These are phyloP conservation scores for Cylindrotheca fusiformis DNA, from an alignment of 108 stramenopile species.

Conservation along the genomic window DNA sequence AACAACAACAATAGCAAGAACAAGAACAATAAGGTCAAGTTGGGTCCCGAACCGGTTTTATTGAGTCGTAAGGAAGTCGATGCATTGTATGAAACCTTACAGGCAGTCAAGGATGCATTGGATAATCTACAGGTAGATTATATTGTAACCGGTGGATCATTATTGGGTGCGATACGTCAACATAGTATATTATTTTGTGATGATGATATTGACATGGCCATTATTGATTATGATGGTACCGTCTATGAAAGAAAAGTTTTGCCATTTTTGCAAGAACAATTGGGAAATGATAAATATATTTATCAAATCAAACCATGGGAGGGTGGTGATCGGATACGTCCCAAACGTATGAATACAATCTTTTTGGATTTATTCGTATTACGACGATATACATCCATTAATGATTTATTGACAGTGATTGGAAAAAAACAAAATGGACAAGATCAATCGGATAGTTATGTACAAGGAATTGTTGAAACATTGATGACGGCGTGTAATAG, in stretches of 20 bases:
- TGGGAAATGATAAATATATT: conserved; percentile 31
- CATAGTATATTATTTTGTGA: conserved; percentile 77
- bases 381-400: conserved; percentile 33
- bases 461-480: conserved; percentile 33
- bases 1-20: too few species aligned
- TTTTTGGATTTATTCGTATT: conserved; percentile 67
- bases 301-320: conserved; percentile 60
- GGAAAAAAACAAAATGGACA: conserved; percentile 57
- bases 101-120: conserved; percentile 38
- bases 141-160: conserved; percentile 68
- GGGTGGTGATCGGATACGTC: conserved; percentile 61
- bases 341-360: conserved; percentile 42
- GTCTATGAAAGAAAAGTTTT: conserved; percentile 36
- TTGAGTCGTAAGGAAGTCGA: conserved; percentile 56
- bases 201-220: conserved; percentile 78
- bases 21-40: not conserved
- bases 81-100: conserved; percentile 46
- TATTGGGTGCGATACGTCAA: conserved; percentile 69
- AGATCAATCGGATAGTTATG: conserved; percentile 41
- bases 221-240: conserved; percentile 37
- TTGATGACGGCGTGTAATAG: conserved; percentile 6
- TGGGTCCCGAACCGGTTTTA: conserved; percentile 53
- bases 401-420: conserved; percentile 45
- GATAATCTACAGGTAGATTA: conserved; percentile 38
- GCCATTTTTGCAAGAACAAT: conserved; percentile 26